Evolutionary conservation across 257 asterid genomes (phyloP).

Genomic region (Fraxinus anomala): DNA sequence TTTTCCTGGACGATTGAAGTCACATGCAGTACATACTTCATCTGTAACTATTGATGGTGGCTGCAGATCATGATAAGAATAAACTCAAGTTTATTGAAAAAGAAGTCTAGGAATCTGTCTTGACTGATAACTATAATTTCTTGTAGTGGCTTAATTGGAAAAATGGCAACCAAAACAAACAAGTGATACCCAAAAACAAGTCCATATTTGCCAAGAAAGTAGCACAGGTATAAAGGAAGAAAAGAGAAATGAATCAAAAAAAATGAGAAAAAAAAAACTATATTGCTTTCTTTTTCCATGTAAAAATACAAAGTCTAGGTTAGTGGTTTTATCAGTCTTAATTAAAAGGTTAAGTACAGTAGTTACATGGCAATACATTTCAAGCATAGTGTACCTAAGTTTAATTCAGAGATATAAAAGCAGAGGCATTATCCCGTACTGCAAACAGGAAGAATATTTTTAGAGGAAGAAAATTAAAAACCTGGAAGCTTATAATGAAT

Average conservation of each 20-base stretch:
- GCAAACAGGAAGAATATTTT: slow-evolving; percentile 8
- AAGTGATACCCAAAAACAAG: slow-evolving; percentile 1
- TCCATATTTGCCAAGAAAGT: slow-evolving; percentile 1
- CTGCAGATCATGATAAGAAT: slow-evolving; percentile 49
- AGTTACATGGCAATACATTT: background rate
- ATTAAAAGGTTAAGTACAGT: background rate
- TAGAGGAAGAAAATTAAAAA: slow-evolving; percentile 9
- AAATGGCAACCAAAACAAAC: slow-evolving; percentile 21
- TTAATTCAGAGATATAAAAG: slow-evolving; percentile 18
- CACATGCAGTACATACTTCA: slow-evolving; percentile 98
- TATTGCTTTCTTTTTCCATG: background rate
- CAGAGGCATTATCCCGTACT: slow-evolving; percentile 17
- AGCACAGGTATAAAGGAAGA: background rate
- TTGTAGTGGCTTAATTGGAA: slow-evolving; percentile 17
- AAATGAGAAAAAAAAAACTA: background rate
- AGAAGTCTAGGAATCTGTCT: slow-evolving; percentile 20
- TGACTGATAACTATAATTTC: slow-evolving; percentile 25
- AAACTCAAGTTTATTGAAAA: slow-evolving; percentile 32
- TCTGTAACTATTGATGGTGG: slow-evolving; percentile 96
- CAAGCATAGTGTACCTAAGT: background rate
- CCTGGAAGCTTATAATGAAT: slow-evolving; percentile 20
- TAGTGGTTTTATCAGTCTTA: slow-evolving; percentile 5
- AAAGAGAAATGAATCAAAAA: background rate
- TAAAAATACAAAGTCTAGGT: background rate
- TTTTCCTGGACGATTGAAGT: slow-evolving; percentile 97